Evolutionary conservation across 495 filamentous ascomycete species (phyloP), one percentile per base, ranked within the genome.

Genomic region (Aspergillus hancockii): DNA sequence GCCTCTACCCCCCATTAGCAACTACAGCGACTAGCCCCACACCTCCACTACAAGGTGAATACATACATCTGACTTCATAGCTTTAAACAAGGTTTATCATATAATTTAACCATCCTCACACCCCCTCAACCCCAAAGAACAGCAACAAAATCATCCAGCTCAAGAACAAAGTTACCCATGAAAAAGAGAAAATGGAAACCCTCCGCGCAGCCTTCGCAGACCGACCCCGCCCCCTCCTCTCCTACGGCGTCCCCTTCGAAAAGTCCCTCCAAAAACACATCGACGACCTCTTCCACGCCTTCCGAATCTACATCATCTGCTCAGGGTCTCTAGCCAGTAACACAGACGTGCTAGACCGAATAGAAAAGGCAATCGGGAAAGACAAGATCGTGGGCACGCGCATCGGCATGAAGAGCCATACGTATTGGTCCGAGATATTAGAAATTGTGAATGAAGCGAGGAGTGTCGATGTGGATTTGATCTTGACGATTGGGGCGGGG

Each of bases 401-500:
- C 5, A 73, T 80, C 36, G 85, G 86, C 12, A 83, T 89, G 67
- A 76, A 75, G 32, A 81, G 80, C 45, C 85, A 88, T 65, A 85
- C 83, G 3, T 74, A 80, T 32, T 87, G 77, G 78, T 80, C 81
- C 21, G 86, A 87, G 54, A 73, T 88, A 3, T 57, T 88, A 3
- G 75, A 83, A 40, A 80, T 88, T 31, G 66, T 75, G 12, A 64
- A 75, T 4, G 83, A 88, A 8, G 70, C 80, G 1, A 65, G 74
- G n/a, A 64, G 65, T 18, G 71, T 71, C 16, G 55, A 76, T 10
- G 81, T 80, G 4, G 85, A 89, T 74, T 63, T 80, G 28, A 66
- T 88, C 38, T 63, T 89, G 34, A 88, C 85, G 0, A 70, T 88
- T 3, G 86, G 86, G 31, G 86, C 76, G 14, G 85, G 85, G 0